Evolutionary conservation across 2,329 filamentous ascomycete species (phyloP).

Genomic region (Cytospora piceae): DNA sequence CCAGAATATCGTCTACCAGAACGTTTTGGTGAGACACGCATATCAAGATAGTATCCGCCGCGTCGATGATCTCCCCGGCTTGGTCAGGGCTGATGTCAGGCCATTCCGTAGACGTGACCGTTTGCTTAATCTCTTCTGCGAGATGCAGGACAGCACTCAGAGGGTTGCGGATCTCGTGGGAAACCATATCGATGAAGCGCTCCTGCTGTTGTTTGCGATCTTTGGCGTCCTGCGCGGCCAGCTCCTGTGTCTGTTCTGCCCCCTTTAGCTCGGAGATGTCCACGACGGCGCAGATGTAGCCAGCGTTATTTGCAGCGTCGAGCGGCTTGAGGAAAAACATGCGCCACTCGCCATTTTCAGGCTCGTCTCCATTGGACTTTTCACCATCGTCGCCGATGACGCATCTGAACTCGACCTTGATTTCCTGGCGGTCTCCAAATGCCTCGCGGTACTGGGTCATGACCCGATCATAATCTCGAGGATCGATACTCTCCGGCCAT

Average conservation of each 20-base stretch:
- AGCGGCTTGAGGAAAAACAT: slow-evolving; percentile 19
- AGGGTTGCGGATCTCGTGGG: slow-evolving; percentile 1
- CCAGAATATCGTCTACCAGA: slow-evolving; percentile 20
- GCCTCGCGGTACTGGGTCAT: slow-evolving; percentile 21
- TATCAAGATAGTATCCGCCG: slow-evolving; percentile 10
- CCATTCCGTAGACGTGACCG: neutral
- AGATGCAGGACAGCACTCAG: neutral
- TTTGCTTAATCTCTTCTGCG: neutral
- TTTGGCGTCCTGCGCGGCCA: slow-evolving; percentile 11
- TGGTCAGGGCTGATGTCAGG: neutral
- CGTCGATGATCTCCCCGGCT: slow-evolving; percentile 11
- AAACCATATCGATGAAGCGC: slow-evolving; percentile 24
- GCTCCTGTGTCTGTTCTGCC: slow-evolving; percentile 16
- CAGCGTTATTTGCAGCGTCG: neutral
- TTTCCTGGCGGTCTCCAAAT: slow-evolving; percentile 11
- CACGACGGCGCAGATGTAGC: slow-evolving; percentile 17
- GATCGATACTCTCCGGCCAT: slow-evolving; percentile 23
- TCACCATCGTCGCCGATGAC: slow-evolving; percentile 11
- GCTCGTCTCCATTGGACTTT: neutral
- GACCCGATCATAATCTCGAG: slow-evolving; percentile 20
- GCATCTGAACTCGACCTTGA: slow-evolving; percentile 22
- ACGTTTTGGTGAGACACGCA: slow-evolving; percentile 21
- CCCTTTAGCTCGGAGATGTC: slow-evolving; percentile 17
- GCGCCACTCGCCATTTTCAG: slow-evolving; percentile 13
- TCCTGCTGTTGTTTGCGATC: slow-evolving; percentile 24